Conservation (phyloP, 805 yeast species). For the Candida sithepensis region DNA sequence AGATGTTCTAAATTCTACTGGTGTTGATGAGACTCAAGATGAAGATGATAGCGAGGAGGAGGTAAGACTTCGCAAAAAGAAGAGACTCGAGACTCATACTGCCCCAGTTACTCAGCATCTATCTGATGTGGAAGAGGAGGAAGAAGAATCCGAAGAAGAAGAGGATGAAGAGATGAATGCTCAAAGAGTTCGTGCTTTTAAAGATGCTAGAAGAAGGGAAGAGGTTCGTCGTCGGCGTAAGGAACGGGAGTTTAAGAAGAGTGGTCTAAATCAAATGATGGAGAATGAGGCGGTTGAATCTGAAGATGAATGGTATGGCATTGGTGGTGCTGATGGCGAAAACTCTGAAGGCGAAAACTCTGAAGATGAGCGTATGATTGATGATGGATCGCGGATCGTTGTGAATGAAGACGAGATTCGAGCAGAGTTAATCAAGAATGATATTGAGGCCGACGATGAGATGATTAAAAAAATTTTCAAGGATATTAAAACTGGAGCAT, state of each 20-base stretch:
- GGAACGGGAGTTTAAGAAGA: constrained; percentile 50
- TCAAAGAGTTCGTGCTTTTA: constrained; percentile 19
- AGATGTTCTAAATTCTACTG: constrained; percentile 6
- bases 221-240: constrained; percentile 28
- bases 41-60: constrained; percentile 6
- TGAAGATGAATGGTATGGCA: constrained; percentile 83
- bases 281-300: constrained; percentile 87
- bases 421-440: constrained; percentile 54
- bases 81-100: background rate
- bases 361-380: constrained; percentile 76
- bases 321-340: constrained; percentile 72
- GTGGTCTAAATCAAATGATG: constrained; percentile 56
- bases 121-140: constrained; percentile 2
- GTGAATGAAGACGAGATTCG: constrained; percentile 58
- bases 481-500: constrained; percentile 70
- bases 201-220: constrained; percentile 22
- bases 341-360: constrained; percentile 57
- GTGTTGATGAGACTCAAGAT: constrained; percentile 29
- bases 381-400: constrained; percentile 58
- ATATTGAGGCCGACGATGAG: constrained; percentile 57
- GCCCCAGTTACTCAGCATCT: background rate
- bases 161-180: constrained; percentile 37
- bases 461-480: constrained; percentile 64
- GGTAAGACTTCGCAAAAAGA: background rate
- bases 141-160: constrained; percentile 26